phyloP scores from a whole-genome alignment of 257 asterid genomes.

The Solanum sitiens region DNA sequence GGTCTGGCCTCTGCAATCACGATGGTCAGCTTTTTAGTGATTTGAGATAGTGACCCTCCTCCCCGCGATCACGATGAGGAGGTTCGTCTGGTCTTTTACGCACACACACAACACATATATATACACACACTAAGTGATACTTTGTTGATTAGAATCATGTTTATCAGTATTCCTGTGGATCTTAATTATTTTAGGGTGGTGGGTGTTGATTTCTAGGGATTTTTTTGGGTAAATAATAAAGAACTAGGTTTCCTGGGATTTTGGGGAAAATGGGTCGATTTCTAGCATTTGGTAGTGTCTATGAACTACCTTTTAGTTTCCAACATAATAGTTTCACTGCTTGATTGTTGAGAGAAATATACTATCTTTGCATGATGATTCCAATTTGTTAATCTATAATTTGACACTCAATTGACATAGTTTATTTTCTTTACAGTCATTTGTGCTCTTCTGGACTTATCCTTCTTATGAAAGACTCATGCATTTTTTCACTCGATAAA shows the following conservation, averaged over 20 bases:
- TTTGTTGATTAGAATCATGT: neutral
- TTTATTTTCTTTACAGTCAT: neutral
- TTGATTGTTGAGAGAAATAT: neutral
- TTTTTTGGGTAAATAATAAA: neutral
- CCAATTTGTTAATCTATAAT: neutral
- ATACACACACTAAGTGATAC: neutral
- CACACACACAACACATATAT: no score
- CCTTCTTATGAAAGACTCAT: neutral
- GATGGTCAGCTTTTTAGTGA: no score
- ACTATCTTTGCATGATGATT: neutral
- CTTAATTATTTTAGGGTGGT: neutral
- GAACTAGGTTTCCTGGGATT: neutral
- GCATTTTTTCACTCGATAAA: neutral
- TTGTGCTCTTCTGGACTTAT: neutral
- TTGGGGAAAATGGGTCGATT: neutral
- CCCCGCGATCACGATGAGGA: no score
- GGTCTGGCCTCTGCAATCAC: no score
- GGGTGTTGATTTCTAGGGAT: neutral
- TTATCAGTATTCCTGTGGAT: neutral
- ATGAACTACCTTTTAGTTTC: neutral
- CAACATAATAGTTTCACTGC: neutral
- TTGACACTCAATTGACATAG: neutral
- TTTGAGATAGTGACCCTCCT: no score
- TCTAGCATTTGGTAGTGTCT: neutral
- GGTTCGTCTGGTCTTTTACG: no score